Evolutionary conservation across 768 basidiomycete species (phyloP).

Genomic region (Naganishia randhawae): DNA sequence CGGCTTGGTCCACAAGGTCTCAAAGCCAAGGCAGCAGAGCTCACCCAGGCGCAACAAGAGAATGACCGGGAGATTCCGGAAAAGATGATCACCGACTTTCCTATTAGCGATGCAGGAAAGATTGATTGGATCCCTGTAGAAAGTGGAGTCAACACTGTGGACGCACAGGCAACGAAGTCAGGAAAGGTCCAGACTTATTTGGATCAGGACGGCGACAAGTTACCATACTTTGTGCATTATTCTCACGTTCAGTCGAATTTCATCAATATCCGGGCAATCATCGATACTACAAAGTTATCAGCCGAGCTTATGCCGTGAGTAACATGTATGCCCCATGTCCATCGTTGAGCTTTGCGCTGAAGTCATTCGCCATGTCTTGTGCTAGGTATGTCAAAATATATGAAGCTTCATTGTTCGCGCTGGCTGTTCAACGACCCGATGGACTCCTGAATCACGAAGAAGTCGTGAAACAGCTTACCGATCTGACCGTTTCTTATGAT

Average conservation of each 20-base stretch:
- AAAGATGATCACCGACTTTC: constrained; percentile 76
- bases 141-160: constrained; percentile 51
- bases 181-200: constrained; percentile 62
- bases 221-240: constrained; percentile 89
- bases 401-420: constrained; percentile 76
- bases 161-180: constrained; percentile 17
- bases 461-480: constrained; percentile 82
- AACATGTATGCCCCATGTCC: neutral
- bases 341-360: no score
- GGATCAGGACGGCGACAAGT: constrained; percentile 61
- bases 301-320: constrained; percentile 71
- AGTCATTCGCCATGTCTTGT: neutral
- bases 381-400: constrained; percentile 72
- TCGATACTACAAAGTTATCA: constrained; percentile 72
- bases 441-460: constrained; percentile 79
- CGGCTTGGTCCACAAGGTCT: constrained; percentile 77
- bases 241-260: constrained; percentile 96
- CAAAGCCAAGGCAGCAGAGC: constrained; percentile 61
- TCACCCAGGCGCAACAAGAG: constrained; percentile 80
- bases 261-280: constrained; percentile 70
- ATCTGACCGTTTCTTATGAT: constrained; percentile 82
- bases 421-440: constrained; percentile 68
- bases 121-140: constrained; percentile 87
- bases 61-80: constrained; percentile 77
- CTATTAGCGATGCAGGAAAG: constrained; percentile 76